Conservation (phyloP, 345 rosid species). For the Kandelia obovata region DNA sequence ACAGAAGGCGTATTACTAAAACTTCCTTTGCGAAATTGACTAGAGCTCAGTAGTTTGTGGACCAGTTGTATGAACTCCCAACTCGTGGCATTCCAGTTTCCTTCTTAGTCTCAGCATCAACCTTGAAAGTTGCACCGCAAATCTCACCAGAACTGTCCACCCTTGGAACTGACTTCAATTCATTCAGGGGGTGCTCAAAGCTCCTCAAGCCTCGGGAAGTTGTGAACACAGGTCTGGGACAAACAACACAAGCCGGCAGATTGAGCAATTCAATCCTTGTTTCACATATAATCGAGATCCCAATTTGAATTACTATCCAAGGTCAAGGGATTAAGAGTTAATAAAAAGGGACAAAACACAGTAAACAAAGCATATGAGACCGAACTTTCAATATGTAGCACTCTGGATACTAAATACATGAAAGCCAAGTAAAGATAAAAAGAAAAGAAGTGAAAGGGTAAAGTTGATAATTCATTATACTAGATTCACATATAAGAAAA, state of each 20-base stretch:
- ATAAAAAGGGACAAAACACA: too few species aligned
- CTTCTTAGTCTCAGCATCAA: slow-evolving; percentile 71
- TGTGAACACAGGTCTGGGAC: slow-evolving; percentile 67
- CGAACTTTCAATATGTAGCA: neutral
- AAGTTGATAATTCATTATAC: too few species aligned
- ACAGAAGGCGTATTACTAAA: slow-evolving; percentile 19
- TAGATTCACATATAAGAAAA: too few species aligned
- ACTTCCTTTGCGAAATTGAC: slow-evolving; percentile 9
- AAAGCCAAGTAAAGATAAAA: too few species aligned
- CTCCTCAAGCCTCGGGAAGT: slow-evolving; percentile 91
- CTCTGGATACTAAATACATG: neutral
- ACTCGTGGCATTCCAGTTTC: slow-evolving; percentile 76
- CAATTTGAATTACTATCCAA: neutral
- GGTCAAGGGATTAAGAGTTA: neutral
- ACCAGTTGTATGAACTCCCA: slow-evolving; percentile 87
- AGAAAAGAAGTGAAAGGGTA: too few species aligned
- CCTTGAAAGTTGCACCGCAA: slow-evolving; percentile 73
- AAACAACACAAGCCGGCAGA: slow-evolving; percentile 13
- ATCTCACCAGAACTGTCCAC: slow-evolving; percentile 86
- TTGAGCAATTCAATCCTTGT: neutral
- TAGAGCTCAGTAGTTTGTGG: slow-evolving; percentile 42
- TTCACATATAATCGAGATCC: neutral
- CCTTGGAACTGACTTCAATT: slow-evolving; percentile 83
- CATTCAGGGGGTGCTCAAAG: slow-evolving; percentile 74
- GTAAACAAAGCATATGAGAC: neutral